Conservation (phyloP, 129 eudicot species). For the Arctium minus region DNA sequence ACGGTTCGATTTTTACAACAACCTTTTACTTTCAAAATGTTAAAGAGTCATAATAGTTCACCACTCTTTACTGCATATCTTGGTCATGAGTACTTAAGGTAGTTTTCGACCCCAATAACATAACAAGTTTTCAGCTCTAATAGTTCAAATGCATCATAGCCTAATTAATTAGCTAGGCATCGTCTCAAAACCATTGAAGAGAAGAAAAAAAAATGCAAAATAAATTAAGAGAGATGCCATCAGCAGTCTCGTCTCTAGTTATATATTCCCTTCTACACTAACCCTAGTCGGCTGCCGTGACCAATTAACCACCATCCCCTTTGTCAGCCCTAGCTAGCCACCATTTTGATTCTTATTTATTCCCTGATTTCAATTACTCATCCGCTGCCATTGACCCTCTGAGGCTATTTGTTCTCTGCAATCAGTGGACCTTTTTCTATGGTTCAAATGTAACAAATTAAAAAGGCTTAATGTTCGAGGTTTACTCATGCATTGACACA, state of each 20-base stretch:
- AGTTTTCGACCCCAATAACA: too few relatives aligned
- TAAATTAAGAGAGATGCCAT: too few relatives aligned
- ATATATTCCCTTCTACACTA: background rate
- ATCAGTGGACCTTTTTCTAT: background rate
- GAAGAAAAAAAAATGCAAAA: too few relatives aligned
- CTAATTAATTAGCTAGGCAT: too few relatives aligned
- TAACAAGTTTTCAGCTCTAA: too few relatives aligned
- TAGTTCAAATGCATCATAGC: too few relatives aligned
- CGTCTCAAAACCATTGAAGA: too few relatives aligned
- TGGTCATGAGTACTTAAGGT: too few relatives aligned
- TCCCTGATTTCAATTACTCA: background rate
- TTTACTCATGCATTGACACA: background rate
- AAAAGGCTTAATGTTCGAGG: background rate
- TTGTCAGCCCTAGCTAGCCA: background rate
- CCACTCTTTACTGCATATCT: background rate
- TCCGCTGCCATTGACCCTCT: background rate
- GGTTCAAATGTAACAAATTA: background rate
- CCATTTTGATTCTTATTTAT: background rate
- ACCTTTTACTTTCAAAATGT: background rate
- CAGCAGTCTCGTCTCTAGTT: too few relatives aligned
- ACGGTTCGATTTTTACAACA: too few relatives aligned
- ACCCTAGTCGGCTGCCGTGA: background rate
- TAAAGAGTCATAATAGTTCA: background rate
- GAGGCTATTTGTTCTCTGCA: background rate
- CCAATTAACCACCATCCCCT: background rate